These are phyloP conservation scores for Hypoxylon sp. DNA, from an alignment of 2,329 filamentous ascomycete genomes.

Conservation along the genomic window DNA sequence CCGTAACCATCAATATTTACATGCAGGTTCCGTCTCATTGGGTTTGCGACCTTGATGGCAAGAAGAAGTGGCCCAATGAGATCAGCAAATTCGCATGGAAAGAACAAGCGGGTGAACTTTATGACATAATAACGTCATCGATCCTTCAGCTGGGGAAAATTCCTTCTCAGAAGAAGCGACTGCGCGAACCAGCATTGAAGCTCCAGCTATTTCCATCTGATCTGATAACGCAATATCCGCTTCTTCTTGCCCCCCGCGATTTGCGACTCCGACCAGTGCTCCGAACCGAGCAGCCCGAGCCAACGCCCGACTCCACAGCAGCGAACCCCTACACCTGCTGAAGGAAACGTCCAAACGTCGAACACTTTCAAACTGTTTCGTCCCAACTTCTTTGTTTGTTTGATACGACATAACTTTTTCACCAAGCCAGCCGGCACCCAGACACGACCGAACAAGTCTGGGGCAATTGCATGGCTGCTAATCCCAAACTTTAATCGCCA, in stretches of 20 bases:
- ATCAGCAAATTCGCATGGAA: conserved; percentile 18
- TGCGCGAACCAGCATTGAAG: conserved; percentile 27
- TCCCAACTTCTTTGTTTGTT: conserved; percentile 15
- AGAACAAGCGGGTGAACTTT: conserved; percentile 25
- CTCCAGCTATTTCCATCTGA: conserved; percentile 34
- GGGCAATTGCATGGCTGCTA: conserved; percentile 27
- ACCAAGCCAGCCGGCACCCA: neutral
- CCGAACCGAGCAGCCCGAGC: conserved; percentile 31
- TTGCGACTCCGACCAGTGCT: conserved; percentile 31
- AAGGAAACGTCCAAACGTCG: conserved; percentile 22
- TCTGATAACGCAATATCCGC: conserved; percentile 2
- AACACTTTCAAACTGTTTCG: conserved; percentile 28
- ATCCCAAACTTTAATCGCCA: conserved; percentile 20
- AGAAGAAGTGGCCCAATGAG: conserved; percentile 30
- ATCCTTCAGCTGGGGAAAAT: conserved; percentile 20
- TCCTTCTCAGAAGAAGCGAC: conserved; percentile 6
- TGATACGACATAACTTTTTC: conserved; percentile 6
- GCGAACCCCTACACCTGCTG: conserved; percentile 15
- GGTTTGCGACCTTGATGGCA: conserved; percentile 3
- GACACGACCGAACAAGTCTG: conserved; percentile 2
- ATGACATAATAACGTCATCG: conserved; percentile 42
- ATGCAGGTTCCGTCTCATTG: conserved; percentile 15
- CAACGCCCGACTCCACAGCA: conserved; percentile 20
- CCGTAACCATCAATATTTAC: neutral
- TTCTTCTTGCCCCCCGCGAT: conserved; percentile 23